Percentiles rank a stretch among this genome's conserved stretches.
phyloP scores from a whole-genome alignment of 768 basidiomycete species.

The Hericium coralloides region DNA sequence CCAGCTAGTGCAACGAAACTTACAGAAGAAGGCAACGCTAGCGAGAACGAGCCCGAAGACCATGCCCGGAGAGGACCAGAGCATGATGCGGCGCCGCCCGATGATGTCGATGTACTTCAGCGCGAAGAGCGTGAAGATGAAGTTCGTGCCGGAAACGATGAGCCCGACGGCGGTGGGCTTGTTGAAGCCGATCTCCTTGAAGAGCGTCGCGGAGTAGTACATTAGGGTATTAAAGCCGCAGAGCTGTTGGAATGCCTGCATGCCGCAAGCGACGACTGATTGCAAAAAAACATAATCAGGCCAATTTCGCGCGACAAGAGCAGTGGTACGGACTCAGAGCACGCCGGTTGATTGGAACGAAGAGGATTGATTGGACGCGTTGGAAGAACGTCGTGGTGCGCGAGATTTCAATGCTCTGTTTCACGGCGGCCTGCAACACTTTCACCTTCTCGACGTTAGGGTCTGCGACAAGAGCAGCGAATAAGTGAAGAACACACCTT shows the following conservation, averaged over 20 bases:
- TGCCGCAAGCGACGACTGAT: constrained; percentile 65
- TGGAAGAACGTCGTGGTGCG: constrained; percentile 53
- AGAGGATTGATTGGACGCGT: constrained; percentile 45
- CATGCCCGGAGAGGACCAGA: constrained; percentile 69
- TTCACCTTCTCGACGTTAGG: constrained; percentile 31
- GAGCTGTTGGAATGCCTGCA: constrained; percentile 79
- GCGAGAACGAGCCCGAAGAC: constrained; percentile 54
- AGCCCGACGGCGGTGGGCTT: constrained; percentile 78
- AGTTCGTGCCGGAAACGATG: constrained; percentile 72
- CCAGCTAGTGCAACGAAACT: constrained; percentile 17
- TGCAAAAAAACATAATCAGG: not conserved
- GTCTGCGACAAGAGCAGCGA: too few species aligned
- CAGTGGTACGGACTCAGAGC: constrained; percentile 50
- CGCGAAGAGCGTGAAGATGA: constrained; percentile 68
- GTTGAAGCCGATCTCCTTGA: constrained; percentile 73
- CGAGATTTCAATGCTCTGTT: constrained; percentile 51
- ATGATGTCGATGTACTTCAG: constrained; percentile 66
- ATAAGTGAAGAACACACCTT: constrained; percentile 36
- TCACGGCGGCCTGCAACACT: constrained; percentile 50
- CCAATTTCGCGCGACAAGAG: not conserved
- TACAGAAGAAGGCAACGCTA: constrained; percentile 58
- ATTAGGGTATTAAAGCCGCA: constrained; percentile 60
- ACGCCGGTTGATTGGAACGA: constrained; percentile 51
- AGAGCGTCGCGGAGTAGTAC: constrained; percentile 61
- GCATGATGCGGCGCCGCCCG: constrained; percentile 62